Conservation (phyloP, 2,329 filamentous ascomycete species). For the Epichloe festucae region DNA sequence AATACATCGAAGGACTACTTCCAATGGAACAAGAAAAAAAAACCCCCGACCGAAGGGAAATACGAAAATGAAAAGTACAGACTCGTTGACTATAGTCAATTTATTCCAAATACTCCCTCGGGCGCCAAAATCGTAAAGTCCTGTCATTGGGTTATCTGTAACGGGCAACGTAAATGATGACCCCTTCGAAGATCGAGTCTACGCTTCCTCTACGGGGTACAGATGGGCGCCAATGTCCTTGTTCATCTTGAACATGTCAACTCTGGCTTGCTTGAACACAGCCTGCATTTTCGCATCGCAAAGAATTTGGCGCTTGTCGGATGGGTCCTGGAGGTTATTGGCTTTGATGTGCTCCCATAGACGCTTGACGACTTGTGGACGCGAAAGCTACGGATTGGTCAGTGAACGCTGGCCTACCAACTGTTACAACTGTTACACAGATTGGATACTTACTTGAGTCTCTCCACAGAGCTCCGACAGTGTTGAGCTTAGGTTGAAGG, state of each 20-base stretch:
- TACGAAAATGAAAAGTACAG: background rate
- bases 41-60: background rate
- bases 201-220: slow-evolving; percentile 66
- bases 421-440: background rate
- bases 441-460: slow-evolving; percentile 37
- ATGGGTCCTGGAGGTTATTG: slow-evolving; percentile 78
- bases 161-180: background rate
- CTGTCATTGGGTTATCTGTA: background rate
- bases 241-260: slow-evolving; percentile 99
- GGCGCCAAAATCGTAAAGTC: slow-evolving; percentile 6
- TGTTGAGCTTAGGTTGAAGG: slow-evolving; percentile 58
- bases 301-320: slow-evolving; percentile 79
- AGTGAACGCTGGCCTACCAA: background rate
- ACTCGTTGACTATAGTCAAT: background rate
- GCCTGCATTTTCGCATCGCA: slow-evolving; percentile 87
- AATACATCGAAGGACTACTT: background rate
- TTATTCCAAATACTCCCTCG: slow-evolving; percentile 4
- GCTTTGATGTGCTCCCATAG: slow-evolving; percentile 92
- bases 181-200: slow-evolving; percentile 1
- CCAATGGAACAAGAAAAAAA: background rate
- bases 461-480: slow-evolving; percentile 60
- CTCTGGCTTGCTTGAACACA: slow-evolving; percentile 79
- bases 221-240: slow-evolving; percentile 85
- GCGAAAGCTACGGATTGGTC: slow-evolving; percentile 53
- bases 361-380: slow-evolving; percentile 90